Evolutionary conservation across 805 yeast genomes (phyloP).

Genomic region (Metschnikowia cubensis): DNA sequence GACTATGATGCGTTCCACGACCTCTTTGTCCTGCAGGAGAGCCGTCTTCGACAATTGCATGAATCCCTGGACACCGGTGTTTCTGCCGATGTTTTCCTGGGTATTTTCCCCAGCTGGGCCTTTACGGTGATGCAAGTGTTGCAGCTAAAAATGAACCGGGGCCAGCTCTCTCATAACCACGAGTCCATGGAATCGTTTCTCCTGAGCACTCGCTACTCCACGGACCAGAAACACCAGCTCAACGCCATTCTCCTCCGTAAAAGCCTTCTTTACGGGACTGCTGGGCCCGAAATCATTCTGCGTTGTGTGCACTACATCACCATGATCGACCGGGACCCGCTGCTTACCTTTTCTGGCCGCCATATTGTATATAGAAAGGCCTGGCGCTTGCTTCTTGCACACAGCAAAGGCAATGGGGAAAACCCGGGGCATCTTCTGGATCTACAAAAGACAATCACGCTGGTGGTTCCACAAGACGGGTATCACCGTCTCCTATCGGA

Average conservation of each 20-base stretch:
- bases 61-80: neutral
- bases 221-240: slow-evolving; percentile 20
- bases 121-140: slow-evolving; percentile 20
- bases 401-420: neutral
- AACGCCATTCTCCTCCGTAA: slow-evolving; percentile 15
- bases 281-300: slow-evolving; percentile 6
- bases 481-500: neutral
- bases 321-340: slow-evolving; percentile 19
- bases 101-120: slow-evolving; percentile 8
- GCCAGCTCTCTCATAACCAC: neutral
- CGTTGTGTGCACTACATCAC: slow-evolving; percentile 18
- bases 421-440: neutral
- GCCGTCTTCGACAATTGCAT: slow-evolving; percentile 2
- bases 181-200: slow-evolving; percentile 13
- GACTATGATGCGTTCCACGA: slow-evolving; percentile 21
- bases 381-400: slow-evolving; percentile 14
- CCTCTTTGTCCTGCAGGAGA: slow-evolving; percentile 5
- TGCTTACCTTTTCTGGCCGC: slow-evolving; percentile 12
- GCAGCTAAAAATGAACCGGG: slow-evolving; percentile 7
- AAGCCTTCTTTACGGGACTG: slow-evolving; percentile 18
- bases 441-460: neutral
- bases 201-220: slow-evolving; percentile 9
- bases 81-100: neutral
- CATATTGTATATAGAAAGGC: slow-evolving; percentile 18
- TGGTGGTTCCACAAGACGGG: neutral